A percentile compares a stretch with the other conserved stretches of the same genome.
Evolutionary conservation across 106 monocot species (phyloP).

Genomic region (Narthecium ossifragum): DNA sequence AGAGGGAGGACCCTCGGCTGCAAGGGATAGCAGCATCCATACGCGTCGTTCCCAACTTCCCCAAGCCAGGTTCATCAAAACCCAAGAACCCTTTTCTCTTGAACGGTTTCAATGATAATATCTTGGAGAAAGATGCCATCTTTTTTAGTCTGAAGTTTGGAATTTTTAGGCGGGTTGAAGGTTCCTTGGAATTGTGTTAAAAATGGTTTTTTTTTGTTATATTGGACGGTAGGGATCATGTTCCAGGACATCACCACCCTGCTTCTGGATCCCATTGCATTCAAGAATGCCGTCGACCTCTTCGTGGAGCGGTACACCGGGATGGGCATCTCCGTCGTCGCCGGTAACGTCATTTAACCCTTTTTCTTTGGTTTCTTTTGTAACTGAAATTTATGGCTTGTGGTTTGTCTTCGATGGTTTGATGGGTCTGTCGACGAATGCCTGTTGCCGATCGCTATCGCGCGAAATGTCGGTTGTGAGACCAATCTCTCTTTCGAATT

Average conservation of each 20-base stretch:
- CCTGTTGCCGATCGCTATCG: conserved; percentile 5
- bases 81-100: too few relatives aligned
- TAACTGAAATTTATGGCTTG: background rate
- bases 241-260: conserved; percentile 20
- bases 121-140: too few relatives aligned
- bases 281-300: conserved; percentile 9
- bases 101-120: too few relatives aligned
- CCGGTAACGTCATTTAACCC: conserved; percentile 3
- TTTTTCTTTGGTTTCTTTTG: background rate
- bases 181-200: too few relatives aligned
- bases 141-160: too few relatives aligned
- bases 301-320: conserved; percentile 15
- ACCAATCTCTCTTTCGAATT: background rate
- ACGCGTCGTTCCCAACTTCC: conserved; percentile 17
- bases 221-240: conserved; percentile 12
- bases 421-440: background rate
- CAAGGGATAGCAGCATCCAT: conserved; percentile 13
- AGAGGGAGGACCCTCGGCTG: conserved; percentile 13
- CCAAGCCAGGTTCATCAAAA: conserved; percentile 19
- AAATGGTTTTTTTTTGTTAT: too few relatives aligned
- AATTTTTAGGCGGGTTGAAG: too few relatives aligned
- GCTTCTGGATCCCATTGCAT: conserved; percentile 12
- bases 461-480: conserved; percentile 4
- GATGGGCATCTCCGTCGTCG: conserved; percentile 11
- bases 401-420: background rate